Conservation (phyloP, 352 stramenopile genomes). For the Globisporangium irregulare region DNA sequence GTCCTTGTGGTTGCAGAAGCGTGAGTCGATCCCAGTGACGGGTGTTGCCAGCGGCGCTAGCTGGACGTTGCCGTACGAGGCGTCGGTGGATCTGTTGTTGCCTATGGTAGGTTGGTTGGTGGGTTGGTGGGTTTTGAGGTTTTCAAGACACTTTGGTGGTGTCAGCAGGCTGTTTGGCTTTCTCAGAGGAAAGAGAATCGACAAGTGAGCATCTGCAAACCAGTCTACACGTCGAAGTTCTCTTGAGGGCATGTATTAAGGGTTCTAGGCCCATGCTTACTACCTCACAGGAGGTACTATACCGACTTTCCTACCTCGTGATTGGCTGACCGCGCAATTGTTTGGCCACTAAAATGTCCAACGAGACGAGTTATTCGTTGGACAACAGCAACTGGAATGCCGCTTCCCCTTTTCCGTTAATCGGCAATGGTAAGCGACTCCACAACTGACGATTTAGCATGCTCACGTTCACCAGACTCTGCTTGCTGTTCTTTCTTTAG, state of each 20-base stretch:
- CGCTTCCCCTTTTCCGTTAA: too few relatives aligned
- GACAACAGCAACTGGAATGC: too few relatives aligned
- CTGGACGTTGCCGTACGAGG: neutral
- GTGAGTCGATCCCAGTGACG: neutral
- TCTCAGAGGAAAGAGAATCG: neutral
- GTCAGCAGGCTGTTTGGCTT: neutral
- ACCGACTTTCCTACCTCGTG: neutral
- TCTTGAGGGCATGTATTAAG: neutral
- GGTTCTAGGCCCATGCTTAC: neutral
- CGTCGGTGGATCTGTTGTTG: conserved; percentile 1
- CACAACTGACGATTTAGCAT: too few relatives aligned
- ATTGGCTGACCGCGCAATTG: neutral
- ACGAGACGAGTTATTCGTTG: too few relatives aligned
- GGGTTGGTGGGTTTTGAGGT: neutral
- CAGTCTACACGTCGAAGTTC: neutral
- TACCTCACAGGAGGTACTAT: neutral
- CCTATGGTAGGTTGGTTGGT: neutral
- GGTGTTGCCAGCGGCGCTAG: neutral
- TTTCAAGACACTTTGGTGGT: neutral
- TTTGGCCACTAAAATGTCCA: too few relatives aligned
- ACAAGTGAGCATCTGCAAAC: neutral
- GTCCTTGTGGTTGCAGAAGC: neutral
- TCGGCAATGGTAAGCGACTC: too few relatives aligned
- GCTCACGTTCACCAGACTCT: too few relatives aligned
- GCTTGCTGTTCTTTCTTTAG: too few relatives aligned